Conservation (phyloP, 345 rosid species). For the Pistacia integerrima region DNA sequence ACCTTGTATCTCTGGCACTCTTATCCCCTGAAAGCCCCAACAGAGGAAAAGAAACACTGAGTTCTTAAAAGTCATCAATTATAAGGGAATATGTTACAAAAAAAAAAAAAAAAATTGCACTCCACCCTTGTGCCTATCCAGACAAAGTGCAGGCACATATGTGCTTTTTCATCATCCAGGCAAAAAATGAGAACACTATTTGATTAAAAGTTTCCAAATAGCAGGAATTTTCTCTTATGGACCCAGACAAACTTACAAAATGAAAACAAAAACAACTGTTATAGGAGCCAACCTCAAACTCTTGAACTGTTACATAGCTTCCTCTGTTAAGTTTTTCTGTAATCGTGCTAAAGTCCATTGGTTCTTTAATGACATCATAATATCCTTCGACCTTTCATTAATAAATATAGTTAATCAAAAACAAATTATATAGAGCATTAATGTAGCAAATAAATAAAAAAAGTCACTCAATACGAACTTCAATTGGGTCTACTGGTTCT, state of each 20-base stretch:
- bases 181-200: conserved; percentile 7
- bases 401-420: conserved; percentile 10
- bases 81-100: background rate
- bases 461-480: conserved; percentile 25
- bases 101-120: background rate
- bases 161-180: background rate
- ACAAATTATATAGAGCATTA: background rate
- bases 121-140: background rate
- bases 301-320: conserved; percentile 24
- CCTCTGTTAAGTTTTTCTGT: conserved; percentile 29
- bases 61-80: background rate
- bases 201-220: conserved; percentile 9
- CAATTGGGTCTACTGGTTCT: conserved; percentile 28
- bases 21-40: background rate
- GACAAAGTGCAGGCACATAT: background rate
- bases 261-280: background rate
- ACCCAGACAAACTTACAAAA: background rate
- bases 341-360: conserved; percentile 41
- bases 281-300: conserved; percentile 35
- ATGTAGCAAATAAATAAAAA: background rate
- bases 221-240: background rate
- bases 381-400: conserved; percentile 33
- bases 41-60: background rate
- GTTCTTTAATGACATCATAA: conserved; percentile 31
- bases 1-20: background rate